phyloP scores from a whole-genome alignment of 2,329 filamentous ascomycete species.

The Berkeleyomyces rouxiae region DNA sequence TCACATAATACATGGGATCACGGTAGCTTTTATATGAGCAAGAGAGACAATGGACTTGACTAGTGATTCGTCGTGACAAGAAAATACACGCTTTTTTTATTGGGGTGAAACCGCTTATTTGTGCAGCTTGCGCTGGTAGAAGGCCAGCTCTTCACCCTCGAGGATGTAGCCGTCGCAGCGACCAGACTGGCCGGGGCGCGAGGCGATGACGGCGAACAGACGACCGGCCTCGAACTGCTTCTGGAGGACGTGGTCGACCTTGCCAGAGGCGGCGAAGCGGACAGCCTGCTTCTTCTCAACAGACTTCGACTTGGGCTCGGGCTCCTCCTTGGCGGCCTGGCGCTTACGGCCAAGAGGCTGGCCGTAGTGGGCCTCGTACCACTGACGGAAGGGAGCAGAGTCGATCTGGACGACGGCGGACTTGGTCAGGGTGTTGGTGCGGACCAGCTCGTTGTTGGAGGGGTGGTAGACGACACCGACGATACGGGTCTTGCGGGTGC shows the following conservation, averaged over 20 bases:
- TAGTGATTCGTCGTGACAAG: slow-evolving; percentile 3
- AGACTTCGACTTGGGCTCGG: slow-evolving; percentile 82
- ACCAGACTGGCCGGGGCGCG: slow-evolving; percentile 90
- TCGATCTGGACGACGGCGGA: slow-evolving; percentile 97
- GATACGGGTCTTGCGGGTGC: slow-evolving; percentile 97
- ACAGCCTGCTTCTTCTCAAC: slow-evolving; percentile 94
- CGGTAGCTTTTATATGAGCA: background rate
- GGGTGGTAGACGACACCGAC: slow-evolving; percentile 98
- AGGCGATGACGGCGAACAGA: slow-evolving; percentile 83
- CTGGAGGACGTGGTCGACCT: slow-evolving; percentile 86
- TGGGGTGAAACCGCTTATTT: slow-evolving; percentile 49
- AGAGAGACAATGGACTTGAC: background rate
- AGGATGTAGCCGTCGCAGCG: slow-evolving; percentile 95
- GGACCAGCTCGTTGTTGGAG: slow-evolving; percentile 99
- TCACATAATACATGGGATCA: no score
- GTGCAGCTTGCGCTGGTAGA: slow-evolving; percentile 99
- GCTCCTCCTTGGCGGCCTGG: slow-evolving; percentile 42
- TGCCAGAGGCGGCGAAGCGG: slow-evolving; percentile 66
- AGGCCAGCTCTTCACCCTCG: slow-evolving; percentile 97
- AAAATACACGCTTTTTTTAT: slow-evolving; percentile 14
- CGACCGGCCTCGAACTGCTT: slow-evolving; percentile 99
- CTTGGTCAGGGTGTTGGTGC: slow-evolving; percentile 99
- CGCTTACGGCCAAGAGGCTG: slow-evolving; percentile 74
- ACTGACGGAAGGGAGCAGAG: slow-evolving; percentile 96
- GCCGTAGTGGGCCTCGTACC: slow-evolving; percentile 99